A percentile compares a stretch with the other conserved stretches of the same genome.
Evolutionary conservation across 805 yeast genomes (phyloP).

Genomic region (Barnettozyma botsteinii): DNA sequence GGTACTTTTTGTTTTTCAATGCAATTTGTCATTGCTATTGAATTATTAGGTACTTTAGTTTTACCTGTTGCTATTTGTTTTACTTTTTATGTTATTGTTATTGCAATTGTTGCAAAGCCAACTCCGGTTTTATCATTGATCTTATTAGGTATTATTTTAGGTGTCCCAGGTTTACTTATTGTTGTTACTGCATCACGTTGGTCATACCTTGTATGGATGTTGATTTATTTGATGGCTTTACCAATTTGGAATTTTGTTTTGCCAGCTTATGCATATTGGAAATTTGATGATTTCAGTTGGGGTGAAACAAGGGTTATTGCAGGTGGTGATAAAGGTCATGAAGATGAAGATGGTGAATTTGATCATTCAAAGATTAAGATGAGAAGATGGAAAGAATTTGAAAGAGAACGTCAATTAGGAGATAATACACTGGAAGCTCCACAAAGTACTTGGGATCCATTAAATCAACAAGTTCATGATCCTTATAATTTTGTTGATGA

Average conservation of each 20-base stretch:
- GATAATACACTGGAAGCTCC: conserved; percentile 19
- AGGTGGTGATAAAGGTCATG: conserved; percentile 66
- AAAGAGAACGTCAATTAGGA: conserved; percentile 43
- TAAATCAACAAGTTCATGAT: conserved; percentile 11
- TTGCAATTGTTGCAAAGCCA: conserved; percentile 65
- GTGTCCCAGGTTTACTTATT: conserved; percentile 78
- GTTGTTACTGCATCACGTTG: conserved; percentile 73
- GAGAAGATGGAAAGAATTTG: conserved; percentile 95
- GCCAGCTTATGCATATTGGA: conserved; percentile 88
- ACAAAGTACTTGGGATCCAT: conserved; percentile 25
- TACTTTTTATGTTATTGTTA: conserved; percentile 70
- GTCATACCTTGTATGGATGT: conserved; percentile 73
- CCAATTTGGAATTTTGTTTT: conserved; percentile 93
- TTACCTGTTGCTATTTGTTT: conserved; percentile 84
- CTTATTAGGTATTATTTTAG: conserved; percentile 71
- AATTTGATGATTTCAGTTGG: conserved; percentile 95
- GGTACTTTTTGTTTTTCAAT: conserved; percentile 93
- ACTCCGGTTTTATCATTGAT: conserved; percentile 75
- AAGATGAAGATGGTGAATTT: conserved; percentile 70
- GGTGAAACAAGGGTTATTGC: conserved; percentile 86
- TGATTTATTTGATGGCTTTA: conserved; percentile 68
- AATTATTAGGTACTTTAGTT: conserved; percentile 80
- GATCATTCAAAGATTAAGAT: conserved; percentile 86
- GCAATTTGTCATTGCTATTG: conserved; percentile 86
- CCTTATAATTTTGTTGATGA: conserved; percentile 13